These are phyloP conservation scores for Somion occarium DNA, from an alignment of 1,284 basidiomycete genomes.

Conservation along the genomic window DNA sequence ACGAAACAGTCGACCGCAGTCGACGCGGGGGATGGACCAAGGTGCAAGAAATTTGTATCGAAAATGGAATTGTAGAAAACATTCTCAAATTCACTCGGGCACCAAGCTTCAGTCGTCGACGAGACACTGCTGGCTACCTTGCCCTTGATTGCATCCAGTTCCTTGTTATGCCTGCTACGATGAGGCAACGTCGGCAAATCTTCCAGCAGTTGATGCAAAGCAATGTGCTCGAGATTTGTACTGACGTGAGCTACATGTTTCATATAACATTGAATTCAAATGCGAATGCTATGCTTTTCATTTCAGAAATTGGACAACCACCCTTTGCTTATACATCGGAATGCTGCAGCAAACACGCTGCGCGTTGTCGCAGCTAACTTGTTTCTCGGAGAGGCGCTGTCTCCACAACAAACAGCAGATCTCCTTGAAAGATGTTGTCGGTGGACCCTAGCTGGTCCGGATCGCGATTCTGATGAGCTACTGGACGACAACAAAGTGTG, in stretches of 20 bases:
- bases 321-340: conserved; percentile 1
- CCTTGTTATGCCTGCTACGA: background rate
- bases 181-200: background rate
- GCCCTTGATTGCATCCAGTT: background rate
- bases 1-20: background rate
- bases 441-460: background rate
- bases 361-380: conserved; percentile 5
- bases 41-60: background rate
- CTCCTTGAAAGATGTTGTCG: conserved; percentile 6
- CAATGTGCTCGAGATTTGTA: background rate
- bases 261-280: background rate
- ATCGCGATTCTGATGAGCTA: conserved; percentile 5
- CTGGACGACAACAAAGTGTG: conserved; percentile 4
- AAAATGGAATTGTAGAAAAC: background rate
- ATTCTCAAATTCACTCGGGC: background rate
- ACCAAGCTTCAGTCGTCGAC: background rate
- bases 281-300: background rate
- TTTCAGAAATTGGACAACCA: conserved; percentile 3
- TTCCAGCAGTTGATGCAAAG: background rate
- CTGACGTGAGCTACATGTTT: background rate
- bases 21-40: background rate
- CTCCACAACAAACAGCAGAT: conserved; percentile 3
- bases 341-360: background rate
- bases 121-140: background rate
- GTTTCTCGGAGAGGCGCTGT: conserved; percentile 2